These are phyloP conservation scores for Phytophthora uliginosa DNA, from an alignment of 352 stramenopile genomes.

Conservation along the genomic window DNA sequence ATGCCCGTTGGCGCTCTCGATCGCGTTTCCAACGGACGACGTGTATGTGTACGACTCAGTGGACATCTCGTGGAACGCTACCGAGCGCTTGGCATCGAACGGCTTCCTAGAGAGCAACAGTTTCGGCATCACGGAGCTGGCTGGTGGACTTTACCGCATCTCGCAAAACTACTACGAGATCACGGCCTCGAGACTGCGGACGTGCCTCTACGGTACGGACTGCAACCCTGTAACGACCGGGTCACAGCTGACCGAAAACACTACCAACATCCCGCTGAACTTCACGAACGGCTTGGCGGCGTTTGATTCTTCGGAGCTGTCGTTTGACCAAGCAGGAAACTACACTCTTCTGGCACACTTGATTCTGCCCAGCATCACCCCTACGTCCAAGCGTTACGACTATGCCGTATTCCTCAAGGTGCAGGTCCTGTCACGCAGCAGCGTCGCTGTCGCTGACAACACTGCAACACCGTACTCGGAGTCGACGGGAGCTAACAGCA, in stretches of 20 bases:
- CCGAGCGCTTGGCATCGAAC: slow-evolving; percentile 46
- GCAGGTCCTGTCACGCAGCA: slow-evolving; percentile 40
- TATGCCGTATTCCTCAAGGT: slow-evolving; percentile 71
- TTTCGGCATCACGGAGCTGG: slow-evolving; percentile 58
- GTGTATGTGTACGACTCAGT: slow-evolving; percentile 73
- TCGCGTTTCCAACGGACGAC: slow-evolving; percentile 48
- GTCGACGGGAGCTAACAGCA: slow-evolving; percentile 25
- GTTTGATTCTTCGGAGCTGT: slow-evolving; percentile 69
- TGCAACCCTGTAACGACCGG: slow-evolving; percentile 66
- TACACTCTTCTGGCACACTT: slow-evolving; percentile 74
- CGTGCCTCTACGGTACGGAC: slow-evolving; percentile 50
- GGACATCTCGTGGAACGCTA: slow-evolving; percentile 75
- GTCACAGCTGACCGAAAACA: slow-evolving; percentile 54
- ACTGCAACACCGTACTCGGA: slow-evolving; percentile 49
- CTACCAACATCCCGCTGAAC: slow-evolving; percentile 62
- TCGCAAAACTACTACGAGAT: slow-evolving; percentile 67
- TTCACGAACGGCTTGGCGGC: slow-evolving; percentile 58
- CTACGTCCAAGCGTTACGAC: slow-evolving; percentile 64
- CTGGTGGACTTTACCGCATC: slow-evolving; percentile 55
- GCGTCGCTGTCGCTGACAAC: slow-evolving; percentile 32
- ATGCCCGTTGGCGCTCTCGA: slow-evolving; percentile 63
- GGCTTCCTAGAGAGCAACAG: slow-evolving; percentile 50
- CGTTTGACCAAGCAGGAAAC: slow-evolving; percentile 55
- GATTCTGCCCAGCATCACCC: slow-evolving; percentile 57
- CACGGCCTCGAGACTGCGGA: slow-evolving; percentile 62